A percentile compares a stretch with the other conserved stretches of the same genome.
Conservation (phyloP, 2,329 filamentous ascomycete species). For the Pseudogymnoascus sp. region DNA sequence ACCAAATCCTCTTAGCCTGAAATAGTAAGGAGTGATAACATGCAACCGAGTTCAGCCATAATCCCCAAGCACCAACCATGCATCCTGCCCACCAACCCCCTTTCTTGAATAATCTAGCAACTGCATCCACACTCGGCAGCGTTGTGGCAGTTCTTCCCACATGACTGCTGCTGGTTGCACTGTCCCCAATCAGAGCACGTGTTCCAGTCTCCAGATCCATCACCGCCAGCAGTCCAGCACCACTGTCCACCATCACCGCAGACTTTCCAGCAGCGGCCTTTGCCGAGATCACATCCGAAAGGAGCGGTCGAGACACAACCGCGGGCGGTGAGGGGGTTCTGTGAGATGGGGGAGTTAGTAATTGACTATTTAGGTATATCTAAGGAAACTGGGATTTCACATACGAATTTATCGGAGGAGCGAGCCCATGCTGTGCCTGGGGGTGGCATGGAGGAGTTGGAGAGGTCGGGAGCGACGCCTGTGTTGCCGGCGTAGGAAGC, state of each 20-base stretch:
- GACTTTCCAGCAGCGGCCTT: conserved; percentile 97
- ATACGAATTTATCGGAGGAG: neutral
- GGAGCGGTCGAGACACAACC: neutral
- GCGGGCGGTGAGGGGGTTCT: neutral
- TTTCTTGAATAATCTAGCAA: neutral
- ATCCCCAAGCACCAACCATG: neutral
- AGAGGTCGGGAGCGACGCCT: neutral
- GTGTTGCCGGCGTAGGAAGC: neutral
- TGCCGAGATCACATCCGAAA: conserved; percentile 59
- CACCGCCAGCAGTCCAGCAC: neutral
- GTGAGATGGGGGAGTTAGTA: neutral
- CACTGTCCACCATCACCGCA: conserved; percentile 80
- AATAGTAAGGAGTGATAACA: neutral
- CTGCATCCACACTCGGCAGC: neutral
- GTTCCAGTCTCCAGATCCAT: neutral
- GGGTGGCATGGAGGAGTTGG: neutral
- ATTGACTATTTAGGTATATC: neutral
- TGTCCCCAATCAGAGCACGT: neutral
- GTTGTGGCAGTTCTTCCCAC: neutral
- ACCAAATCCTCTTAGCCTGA: neutral
- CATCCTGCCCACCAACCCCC: neutral
- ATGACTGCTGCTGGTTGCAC: neutral
- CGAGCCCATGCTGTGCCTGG: neutral
- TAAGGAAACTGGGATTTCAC: neutral
- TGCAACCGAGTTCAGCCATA: neutral